Base-by-base conservation (phyloP, 192 early-diverging fungal species). In the Gorgonomyces haynaldii region DNA sequence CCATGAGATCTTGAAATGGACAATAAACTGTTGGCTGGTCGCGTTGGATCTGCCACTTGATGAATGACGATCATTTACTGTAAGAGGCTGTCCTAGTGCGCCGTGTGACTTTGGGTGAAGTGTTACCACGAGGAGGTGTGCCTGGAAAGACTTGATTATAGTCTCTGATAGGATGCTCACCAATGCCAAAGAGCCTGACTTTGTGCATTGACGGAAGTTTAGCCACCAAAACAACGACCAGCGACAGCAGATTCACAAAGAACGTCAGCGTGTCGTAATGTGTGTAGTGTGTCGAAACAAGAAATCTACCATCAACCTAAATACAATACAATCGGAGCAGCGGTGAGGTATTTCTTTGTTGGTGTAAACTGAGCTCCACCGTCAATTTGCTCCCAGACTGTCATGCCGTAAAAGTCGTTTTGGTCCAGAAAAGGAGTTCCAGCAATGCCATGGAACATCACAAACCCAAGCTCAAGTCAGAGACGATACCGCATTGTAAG, bases 381-480 rank as follows among this genome's bases (percentile, higher is more conserved):
- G 69, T 98, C 95, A 60, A 98, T 93, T 70, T 98, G 95, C 64
- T 98, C 92, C 95, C 95, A 98, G 35, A 98, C 74, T 15, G 92
- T 98, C 31, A 93, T 61, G 41, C 84, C 85, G 57, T 89, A 86
- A 47, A 85, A 93, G 2, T 88, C 91, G 37, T 89, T 89, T 65
- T 94, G 89, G 56, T 89, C 85, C 24, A 89, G 77, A 54, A 94
- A 98, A 28, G 95, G 95, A 16, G 86, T 86, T n/a, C 92, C 91
- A 37, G 84, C 83, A 40, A 98, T 79, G 74, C 87, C 85, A 65
- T 98, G 95, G 63, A 98, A 98, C 88, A 96, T 91, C 54, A 98
- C 73, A 66, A 91, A 96, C n/a, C 76, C 81, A 62, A 83, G 77
- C 90, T 91, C 16, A 37, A 28, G 20, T 5, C n/a, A 24, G 6